These are phyloP conservation scores for Didymella pinodella DNA, from an alignment of 2,329 filamentous ascomycete species.

Conservation along the genomic window DNA sequence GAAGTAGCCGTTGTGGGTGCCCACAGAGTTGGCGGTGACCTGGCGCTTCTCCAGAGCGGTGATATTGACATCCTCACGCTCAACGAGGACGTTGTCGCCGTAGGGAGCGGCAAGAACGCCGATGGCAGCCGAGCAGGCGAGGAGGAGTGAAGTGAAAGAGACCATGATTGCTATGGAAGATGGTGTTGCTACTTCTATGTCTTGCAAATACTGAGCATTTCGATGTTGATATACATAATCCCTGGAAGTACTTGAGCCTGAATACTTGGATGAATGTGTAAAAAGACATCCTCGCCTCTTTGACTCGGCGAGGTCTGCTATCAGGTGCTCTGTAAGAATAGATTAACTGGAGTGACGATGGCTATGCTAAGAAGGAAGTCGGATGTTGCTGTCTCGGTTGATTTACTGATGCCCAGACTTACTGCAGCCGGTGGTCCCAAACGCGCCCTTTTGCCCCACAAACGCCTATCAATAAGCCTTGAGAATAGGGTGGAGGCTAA, in stretches of 20 bases:
- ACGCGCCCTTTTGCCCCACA: constrained; percentile 3
- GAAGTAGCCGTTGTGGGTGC: constrained; percentile 59
- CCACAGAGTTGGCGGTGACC: constrained; percentile 56
- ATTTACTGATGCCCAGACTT: constrained; percentile 12
- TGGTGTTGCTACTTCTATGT: neutral
- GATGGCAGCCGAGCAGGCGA: constrained; percentile 29
- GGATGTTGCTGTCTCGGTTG: constrained; percentile 2
- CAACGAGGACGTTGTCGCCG: constrained; percentile 22
- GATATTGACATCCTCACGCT: constrained; percentile 34
- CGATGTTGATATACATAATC: neutral
- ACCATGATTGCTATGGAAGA: constrained; percentile 24
- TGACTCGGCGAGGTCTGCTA: neutral
- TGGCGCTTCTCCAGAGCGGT: constrained; percentile 28
- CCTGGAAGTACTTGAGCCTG: neutral
- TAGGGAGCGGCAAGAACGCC: constrained; percentile 28
- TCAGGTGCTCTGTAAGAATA: neutral
- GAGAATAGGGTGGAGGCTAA: neutral
- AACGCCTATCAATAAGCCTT: neutral
- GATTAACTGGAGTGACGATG: constrained; percentile 5
- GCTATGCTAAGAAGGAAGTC: constrained; percentile 1
- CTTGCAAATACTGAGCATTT: neutral
- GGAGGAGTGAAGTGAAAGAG: constrained; percentile 34
- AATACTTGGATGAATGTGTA: neutral
- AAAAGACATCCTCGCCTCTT: no score
- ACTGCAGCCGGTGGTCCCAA: constrained; percentile 10